These are phyloP conservation scores for Heterobasidion irregulare DNA, from an alignment of 1,284 basidiomycete genomes.

Conservation along the genomic window DNA sequence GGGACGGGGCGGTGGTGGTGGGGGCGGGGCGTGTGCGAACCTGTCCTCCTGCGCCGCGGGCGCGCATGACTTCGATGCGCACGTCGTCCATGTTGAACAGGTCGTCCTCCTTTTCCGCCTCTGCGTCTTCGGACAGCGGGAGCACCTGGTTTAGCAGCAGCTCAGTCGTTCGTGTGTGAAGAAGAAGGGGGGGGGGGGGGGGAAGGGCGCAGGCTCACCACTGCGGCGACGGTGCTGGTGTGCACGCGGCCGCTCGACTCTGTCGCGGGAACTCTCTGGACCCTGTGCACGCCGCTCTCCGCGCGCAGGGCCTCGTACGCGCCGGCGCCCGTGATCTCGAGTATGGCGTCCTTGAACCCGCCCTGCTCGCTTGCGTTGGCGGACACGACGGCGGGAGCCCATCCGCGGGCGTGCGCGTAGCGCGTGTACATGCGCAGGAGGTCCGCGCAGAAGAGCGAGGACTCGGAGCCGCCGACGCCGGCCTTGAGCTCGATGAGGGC, in stretches of 20 bases:
- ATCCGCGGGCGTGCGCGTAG: conserved; percentile 45
- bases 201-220: conserved; percentile 55
- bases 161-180: no score
- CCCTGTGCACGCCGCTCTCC: conserved; percentile 95
- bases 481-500: conserved; percentile 88
- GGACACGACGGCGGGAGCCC: conserved; percentile 47
- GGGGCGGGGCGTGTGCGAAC: conserved; percentile 26
- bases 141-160: conserved; percentile 61
- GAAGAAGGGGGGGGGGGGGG: no score
- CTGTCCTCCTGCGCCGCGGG: conserved; percentile 95
- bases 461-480: conserved; percentile 89
- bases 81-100: conserved; percentile 83
- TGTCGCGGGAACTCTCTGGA: conserved; percentile 90
- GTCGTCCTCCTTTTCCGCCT: conserved; percentile 35
- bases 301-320: conserved; percentile 78
- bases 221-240: conserved; percentile 85
- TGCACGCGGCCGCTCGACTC: conserved; percentile 85
- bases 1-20: neutral
- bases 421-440: conserved; percentile 81
- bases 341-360: conserved; percentile 76
- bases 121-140: conserved; percentile 60
- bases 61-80: conserved; percentile 88
- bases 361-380: conserved; percentile 49
- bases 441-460: conserved; percentile 76
- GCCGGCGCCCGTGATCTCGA: conserved; percentile 74